These are phyloP conservation scores for Fusarium falciforme DNA, from an alignment of 2,329 filamentous ascomycete genomes.

Conservation along the genomic window DNA sequence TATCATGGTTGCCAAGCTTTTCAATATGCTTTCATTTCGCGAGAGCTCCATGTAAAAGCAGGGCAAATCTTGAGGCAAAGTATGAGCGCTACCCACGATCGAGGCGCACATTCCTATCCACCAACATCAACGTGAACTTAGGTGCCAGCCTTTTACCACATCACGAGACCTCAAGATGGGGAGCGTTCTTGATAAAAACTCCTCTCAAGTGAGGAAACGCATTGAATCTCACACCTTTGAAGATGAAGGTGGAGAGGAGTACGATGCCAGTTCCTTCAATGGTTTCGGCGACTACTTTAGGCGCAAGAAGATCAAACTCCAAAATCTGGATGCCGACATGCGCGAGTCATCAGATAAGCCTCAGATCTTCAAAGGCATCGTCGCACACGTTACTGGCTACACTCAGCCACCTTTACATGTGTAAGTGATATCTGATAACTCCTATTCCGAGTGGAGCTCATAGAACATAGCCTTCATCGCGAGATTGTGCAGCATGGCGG, in stretches of 20 bases:
- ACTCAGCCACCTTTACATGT: slow-evolving; percentile 93
- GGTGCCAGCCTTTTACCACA: not conserved
- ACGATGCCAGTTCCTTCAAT: slow-evolving; percentile 85
- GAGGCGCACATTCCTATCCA: slow-evolving; percentile 4
- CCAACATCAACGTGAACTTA: slow-evolving; percentile 14
- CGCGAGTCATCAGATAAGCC: slow-evolving; percentile 78
- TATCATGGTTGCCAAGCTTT: not conserved
- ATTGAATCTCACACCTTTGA: slow-evolving; percentile 78
- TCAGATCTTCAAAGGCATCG: slow-evolving; percentile 89
- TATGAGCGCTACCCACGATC: slow-evolving; percentile 1
- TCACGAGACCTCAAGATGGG: slow-evolving; percentile 59
- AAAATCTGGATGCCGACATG: slow-evolving; percentile 89
- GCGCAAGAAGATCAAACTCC: slow-evolving; percentile 95
- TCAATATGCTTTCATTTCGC: not conserved
- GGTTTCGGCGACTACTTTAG: slow-evolving; percentile 93
- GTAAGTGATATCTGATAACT: slow-evolving; percentile 48
- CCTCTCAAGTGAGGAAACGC: slow-evolving; percentile 69
- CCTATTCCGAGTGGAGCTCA: slow-evolving; percentile 23
- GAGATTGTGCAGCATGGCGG: slow-evolving; percentile 95
- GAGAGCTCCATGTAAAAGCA: not conserved
- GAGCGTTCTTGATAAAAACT: slow-evolving; percentile 71
- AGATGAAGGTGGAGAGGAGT: slow-evolving; percentile 90
- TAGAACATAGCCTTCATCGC: slow-evolving; percentile 70
- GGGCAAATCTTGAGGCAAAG: not conserved
- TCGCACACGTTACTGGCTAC: slow-evolving; percentile 94